A percentile compares a stretch with the other conserved stretches of the same genome.
Conservation (phyloP, 805 yeast species). For the Yamadazyma kitorensis region DNA sequence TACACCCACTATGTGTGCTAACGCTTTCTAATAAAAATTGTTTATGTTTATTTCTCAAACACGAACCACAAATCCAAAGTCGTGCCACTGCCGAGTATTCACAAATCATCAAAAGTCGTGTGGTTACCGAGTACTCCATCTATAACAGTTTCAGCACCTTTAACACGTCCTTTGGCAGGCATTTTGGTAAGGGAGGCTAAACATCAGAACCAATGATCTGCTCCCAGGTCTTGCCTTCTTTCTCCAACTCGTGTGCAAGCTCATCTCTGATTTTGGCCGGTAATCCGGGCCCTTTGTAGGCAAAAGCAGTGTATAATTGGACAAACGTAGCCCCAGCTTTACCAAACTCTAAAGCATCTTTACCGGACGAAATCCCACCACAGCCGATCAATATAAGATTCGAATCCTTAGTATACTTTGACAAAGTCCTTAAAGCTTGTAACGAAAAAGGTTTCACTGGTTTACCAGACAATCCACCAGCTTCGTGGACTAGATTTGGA, state of each 20-base stretch:
- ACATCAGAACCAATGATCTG: slow-evolving; percentile 56
- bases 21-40: background rate
- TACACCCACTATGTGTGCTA: too few relatives aligned
- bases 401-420: slow-evolving; percentile 73
- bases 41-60: background rate
- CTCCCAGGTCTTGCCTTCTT: slow-evolving; percentile 82
- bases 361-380: slow-evolving; percentile 88
- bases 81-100: too few relatives aligned
- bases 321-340: slow-evolving; percentile 92
- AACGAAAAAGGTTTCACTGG: slow-evolving; percentile 83
- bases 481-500: slow-evolving; percentile 46
- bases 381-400: slow-evolving; percentile 82
- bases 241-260: slow-evolving; percentile 47
- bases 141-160: too few relatives aligned
- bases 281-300: slow-evolving; percentile 89
- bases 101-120: too few relatives aligned
- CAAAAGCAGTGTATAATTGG: slow-evolving; percentile 85
- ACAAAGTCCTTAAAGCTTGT: slow-evolving; percentile 64
- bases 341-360: slow-evolving; percentile 88
- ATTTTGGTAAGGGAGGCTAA: too few relatives aligned
- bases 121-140: too few relatives aligned
- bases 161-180: too few relatives aligned
- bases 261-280: slow-evolving; percentile 46
- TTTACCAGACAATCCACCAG: slow-evolving; percentile 91
- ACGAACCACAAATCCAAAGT: too few relatives aligned